phyloP scores from a whole-genome alignment of 164 flowering plant species.

The Buxus sempervirens region DNA sequence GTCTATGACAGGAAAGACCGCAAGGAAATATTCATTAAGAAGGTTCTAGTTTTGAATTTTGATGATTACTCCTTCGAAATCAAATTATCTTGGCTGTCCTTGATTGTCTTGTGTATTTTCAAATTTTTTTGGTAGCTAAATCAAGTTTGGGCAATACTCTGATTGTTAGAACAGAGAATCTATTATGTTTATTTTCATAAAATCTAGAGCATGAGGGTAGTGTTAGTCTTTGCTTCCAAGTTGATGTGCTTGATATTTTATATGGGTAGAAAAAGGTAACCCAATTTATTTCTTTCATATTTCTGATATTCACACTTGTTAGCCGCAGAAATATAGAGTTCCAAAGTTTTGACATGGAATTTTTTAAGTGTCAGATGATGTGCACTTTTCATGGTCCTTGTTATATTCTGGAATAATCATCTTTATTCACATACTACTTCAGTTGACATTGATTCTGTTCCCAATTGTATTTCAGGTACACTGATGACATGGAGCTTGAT shows the following conservation, averaged over 20 bases:
- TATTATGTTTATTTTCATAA: no score
- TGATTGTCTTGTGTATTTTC: background rate
- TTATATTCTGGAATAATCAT: background rate
- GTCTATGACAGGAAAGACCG: background rate
- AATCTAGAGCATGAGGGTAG: background rate
- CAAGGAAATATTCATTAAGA: background rate
- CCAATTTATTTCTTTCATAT: background rate
- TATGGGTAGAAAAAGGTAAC: background rate
- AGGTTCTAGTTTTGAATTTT: background rate
- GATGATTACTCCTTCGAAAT: background rate
- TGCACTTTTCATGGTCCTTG: background rate
- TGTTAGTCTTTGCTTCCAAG: background rate
- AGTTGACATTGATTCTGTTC: background rate
- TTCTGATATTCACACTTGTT: background rate
- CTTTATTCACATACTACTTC: background rate
- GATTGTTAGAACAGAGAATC: background rate
- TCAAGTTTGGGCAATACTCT: background rate
- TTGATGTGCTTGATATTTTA: no score
- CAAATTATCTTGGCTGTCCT: background rate
- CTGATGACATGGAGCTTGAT: conserved; percentile 98
- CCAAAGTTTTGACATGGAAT: no score
- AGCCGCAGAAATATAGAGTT: background rate
- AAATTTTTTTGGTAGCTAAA: background rate
- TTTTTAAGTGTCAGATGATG: background rate
- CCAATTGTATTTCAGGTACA: conserved; percentile 49